Conservation (phyloP, 306 rosid species). For the Malus orientalis region DNA sequence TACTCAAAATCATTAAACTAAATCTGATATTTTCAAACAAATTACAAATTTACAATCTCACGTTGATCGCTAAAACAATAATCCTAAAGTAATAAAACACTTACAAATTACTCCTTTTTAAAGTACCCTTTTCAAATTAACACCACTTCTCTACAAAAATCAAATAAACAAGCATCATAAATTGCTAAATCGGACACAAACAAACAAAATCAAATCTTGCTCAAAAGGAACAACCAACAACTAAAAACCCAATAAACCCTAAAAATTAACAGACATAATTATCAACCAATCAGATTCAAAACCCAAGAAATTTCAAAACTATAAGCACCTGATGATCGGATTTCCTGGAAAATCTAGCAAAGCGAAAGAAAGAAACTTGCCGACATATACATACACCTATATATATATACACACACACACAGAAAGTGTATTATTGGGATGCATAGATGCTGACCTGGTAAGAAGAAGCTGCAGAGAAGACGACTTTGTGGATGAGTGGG, state of each 20-base stretch:
- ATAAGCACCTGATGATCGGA: not conserved
- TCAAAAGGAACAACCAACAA: not conserved
- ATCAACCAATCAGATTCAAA: not conserved
- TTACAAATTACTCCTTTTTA: not conserved
- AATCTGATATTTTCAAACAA: not conserved
- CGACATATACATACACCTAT: not conserved
- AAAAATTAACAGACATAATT: not conserved
- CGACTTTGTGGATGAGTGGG: not conserved
- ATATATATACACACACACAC: not conserved
- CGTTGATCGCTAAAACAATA: not conserved
- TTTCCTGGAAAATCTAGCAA: not conserved
- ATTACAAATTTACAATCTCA: not conserved
- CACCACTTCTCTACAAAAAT: not conserved
- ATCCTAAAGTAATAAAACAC: not conserved
- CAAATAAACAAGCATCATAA: not conserved
- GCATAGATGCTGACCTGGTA: not conserved
- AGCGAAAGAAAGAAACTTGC: not conserved
- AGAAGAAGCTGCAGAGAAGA: not conserved
- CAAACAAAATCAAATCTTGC: not conserved
- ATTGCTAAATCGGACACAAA: not conserved
- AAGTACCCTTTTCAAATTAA: not conserved
- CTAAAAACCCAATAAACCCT: not conserved
- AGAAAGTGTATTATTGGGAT: not conserved
- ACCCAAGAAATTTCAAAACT: not conserved
- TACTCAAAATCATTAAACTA: not conserved